Percentiles rank a stretch among this genome's conserved stretches.
These are phyloP conservation scores for Emericellopsis atlantica DNA, from an alignment of 2,329 filamentous ascomycete genomes.

Conservation along the genomic window DNA sequence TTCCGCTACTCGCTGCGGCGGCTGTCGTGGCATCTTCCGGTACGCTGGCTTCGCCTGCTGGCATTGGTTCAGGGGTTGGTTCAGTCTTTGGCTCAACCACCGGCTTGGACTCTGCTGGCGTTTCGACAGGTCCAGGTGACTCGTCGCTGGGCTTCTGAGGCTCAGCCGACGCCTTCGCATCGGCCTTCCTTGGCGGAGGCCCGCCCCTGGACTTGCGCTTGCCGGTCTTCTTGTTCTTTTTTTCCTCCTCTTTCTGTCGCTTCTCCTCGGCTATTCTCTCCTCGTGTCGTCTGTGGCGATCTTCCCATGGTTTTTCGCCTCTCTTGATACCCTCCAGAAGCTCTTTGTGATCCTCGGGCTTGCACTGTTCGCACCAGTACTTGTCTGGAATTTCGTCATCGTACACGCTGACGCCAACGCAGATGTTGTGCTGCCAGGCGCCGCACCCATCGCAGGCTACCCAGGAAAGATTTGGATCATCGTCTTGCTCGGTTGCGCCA, in stretches of 20 bases:
- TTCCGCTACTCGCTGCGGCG: conserved; percentile 19
- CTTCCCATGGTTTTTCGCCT: conserved; percentile 82
- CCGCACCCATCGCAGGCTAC: conserved; percentile 89
- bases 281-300: conserved; percentile 48
- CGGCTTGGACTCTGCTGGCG: conserved; percentile 37
- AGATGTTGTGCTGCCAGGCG: conserved; percentile 96
- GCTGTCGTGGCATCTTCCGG: conserved; percentile 24
- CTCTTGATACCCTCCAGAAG: conserved; percentile 65
- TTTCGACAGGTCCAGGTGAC: too few species aligned
- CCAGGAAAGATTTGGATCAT: conserved; percentile 82
- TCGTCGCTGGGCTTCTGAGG: too few species aligned
- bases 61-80: conserved; percentile 8
- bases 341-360: conserved; percentile 69
- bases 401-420: conserved; percentile 73
- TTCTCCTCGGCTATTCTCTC: conserved; percentile 14
- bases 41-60: conserved; percentile 26
- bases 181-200: conserved; percentile 44
- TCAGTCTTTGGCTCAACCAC: conserved; percentile 37
- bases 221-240: conserved; percentile 30
- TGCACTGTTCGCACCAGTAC: conserved; percentile 89
- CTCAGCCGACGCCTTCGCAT: conserved; percentile 28
- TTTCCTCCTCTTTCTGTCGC: conserved; percentile 26
- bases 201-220: conserved; percentile 47
- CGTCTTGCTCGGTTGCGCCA: conserved; percentile 73
- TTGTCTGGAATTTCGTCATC: conserved; percentile 66